Evolutionary conservation across 768 basidiomycete species (phyloP).

Genomic region (Phylloporus sp.): DNA sequence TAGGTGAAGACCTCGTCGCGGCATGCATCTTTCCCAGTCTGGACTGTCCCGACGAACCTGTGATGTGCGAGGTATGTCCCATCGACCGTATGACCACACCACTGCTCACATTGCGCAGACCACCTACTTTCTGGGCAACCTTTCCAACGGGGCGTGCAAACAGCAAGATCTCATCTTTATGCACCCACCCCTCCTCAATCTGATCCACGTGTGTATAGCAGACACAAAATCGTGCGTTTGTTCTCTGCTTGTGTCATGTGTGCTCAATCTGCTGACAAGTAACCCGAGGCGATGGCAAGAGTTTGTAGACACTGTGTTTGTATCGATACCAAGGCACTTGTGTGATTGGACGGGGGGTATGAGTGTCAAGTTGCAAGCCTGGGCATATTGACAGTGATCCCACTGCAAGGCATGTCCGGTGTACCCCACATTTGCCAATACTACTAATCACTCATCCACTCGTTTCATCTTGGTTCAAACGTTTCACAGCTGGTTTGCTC

Average conservation of each 20-base stretch:
- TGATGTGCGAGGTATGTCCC: conserved; percentile 47
- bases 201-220: conserved; percentile 54
- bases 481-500: too few relatives aligned
- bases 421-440: too few relatives aligned
- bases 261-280: conserved; percentile 51
- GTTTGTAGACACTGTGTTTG: conserved; percentile 43
- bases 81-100: too few relatives aligned
- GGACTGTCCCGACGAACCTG: conserved; percentile 48
- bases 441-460: too few relatives aligned
- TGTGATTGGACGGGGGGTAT: conserved; percentile 35
- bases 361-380: conserved; percentile 30
- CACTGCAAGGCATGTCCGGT: too few relatives aligned
- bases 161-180: conserved; percentile 53
- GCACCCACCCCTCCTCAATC: conserved; percentile 47
- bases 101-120: conserved; percentile 35
- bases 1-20: conserved; percentile 47
- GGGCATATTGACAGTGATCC: conserved; percentile 24
- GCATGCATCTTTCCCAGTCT: conserved; percentile 46
- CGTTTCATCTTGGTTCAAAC: too few relatives aligned
- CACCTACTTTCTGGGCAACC: conserved; percentile 60
- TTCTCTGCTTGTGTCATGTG: conserved; percentile 55
- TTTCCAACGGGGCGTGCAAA: conserved; percentile 54
- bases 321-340: conserved; percentile 39
- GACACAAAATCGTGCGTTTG: conserved; percentile 57
- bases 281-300: conserved; percentile 36